These are phyloP conservation scores for Saccharum hybrid DNA, from an alignment of 202 grass and related monocot species.

Conservation along the genomic window DNA sequence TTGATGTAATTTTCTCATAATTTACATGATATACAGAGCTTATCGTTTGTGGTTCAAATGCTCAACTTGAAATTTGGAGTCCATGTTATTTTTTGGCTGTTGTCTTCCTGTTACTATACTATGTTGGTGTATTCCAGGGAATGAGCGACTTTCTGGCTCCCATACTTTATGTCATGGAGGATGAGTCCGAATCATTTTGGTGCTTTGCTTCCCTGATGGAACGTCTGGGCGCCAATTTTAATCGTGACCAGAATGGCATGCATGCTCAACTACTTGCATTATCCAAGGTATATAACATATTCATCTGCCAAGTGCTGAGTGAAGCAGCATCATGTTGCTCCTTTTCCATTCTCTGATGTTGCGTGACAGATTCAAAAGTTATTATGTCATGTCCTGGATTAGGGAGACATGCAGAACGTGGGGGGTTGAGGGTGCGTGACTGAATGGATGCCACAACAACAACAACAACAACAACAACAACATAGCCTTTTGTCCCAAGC, in stretches of 20 bases:
- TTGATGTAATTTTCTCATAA: conserved; percentile 22
- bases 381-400: not conserved
- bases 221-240: conserved; percentile 93
- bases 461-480: too few species aligned
- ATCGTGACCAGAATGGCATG: conserved; percentile 98
- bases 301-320: not conserved
- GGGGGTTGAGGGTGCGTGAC: not conserved
- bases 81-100: not conserved
- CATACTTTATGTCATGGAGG: conserved; percentile 89
- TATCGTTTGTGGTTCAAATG: conserved; percentile 8
- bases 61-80: not conserved
- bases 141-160: conserved; percentile 97
- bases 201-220: conserved; percentile 96
- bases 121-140: conserved; percentile 57
- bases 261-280: conserved; percentile 95
- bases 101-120: conserved; percentile 13
- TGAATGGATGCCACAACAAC: not conserved
- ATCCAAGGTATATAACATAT: conserved; percentile 70
- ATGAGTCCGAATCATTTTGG: conserved; percentile 94
- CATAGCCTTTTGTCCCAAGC: too few species aligned
- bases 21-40: not conserved
- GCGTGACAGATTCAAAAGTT: not conserved
- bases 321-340: not conserved
- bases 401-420: not conserved
- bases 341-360: conserved; percentile 20